A percentile compares a stretch with the other conserved stretches of the same genome.
Evolutionary conservation across 257 asterid genomes (phyloP).

Genomic region (Osmanthus fragrans): DNA sequence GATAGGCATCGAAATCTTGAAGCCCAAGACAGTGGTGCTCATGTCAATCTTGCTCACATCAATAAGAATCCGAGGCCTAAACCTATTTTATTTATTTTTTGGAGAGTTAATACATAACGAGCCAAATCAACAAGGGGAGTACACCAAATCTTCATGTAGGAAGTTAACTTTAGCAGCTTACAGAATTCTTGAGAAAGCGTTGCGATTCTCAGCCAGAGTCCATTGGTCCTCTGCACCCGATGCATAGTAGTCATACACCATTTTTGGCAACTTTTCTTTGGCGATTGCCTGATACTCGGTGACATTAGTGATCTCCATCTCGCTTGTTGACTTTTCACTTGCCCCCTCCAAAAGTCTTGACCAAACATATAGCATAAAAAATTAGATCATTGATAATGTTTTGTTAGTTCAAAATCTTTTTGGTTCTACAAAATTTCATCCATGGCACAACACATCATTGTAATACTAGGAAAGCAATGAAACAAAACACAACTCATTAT

Average conservation of each 20-base stretch:
- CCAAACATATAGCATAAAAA: neutral
- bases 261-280: conserved; percentile 84
- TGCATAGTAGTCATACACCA: conserved; percentile 91
- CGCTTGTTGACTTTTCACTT: conserved; percentile 9
- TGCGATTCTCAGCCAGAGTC: conserved; percentile 83
- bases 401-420: neutral
- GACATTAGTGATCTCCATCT: conserved; percentile 85
- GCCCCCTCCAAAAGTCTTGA: conserved; percentile 30
- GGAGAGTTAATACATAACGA: conserved; percentile 1
- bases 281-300: conserved; percentile 88
- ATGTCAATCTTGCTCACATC: conserved; percentile 93
- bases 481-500: neutral
- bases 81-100: conserved; percentile 41
- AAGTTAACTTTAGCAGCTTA: conserved; percentile 35
- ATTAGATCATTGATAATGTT: conserved; percentile 17
- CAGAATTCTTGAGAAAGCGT: conserved; percentile 93
- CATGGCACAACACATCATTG: neutral
- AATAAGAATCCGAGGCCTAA: conserved; percentile 89
- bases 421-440: neutral
- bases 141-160: neutral
- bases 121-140: neutral
- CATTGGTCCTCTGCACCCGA: conserved; percentile 98
- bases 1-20: conserved; percentile 97
- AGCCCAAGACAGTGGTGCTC: conserved; percentile 74
- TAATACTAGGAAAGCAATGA: neutral